Base-by-base conservation (phyloP, 805 yeast species). In the Ogataea henricii region DNA sequence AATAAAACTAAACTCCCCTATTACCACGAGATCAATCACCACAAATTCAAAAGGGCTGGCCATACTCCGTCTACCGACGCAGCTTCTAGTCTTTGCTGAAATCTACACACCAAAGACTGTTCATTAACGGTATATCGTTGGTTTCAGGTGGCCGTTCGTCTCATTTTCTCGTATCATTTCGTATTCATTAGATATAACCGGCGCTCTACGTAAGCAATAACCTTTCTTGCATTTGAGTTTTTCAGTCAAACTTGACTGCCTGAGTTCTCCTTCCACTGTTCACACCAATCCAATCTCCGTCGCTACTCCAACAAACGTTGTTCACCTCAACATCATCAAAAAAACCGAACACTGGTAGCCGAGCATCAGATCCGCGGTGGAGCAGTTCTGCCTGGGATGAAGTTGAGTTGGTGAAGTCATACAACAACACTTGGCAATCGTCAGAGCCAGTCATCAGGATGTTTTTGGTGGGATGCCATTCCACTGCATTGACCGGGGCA, bases 381-480 rank as follows among this genome's bases (percentile, higher is more conserved):
- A n/a, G 21, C 33, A 25, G 38, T 23, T 22, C 45, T 14, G 40
- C 27, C 21, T 13, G 42, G 34, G 30, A 17, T 3, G 20, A 20
- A 7, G 56, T 61, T 44, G 57, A 35, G 12, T 61, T 60, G 48
- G 66, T 71, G 45, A 84, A 66, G 60, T 87, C 90, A 84, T 90
- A 84, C 14, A 82, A 71, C 23, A 86, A 65, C 1, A 84, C 84
- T 63, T 85, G 90, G 63, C 94, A 80, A 65, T 82, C 87, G 68
- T 85, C 84, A 57, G 85, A 76, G 56, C 96, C 83, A 0, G 83
- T 76, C 13, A 82, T 56, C 16, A 92, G 65, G 23, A 77, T 64
- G 51, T 85, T 82, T 26, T 82, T 76, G 0, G 77, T 64, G 0
- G 98, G 97, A 57, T 91, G 92, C 97, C 97, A 92, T 44, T 75